These are phyloP conservation scores for Blastobotrys muscicola DNA, from an alignment of 805 yeast species.

Conservation along the genomic window DNA sequence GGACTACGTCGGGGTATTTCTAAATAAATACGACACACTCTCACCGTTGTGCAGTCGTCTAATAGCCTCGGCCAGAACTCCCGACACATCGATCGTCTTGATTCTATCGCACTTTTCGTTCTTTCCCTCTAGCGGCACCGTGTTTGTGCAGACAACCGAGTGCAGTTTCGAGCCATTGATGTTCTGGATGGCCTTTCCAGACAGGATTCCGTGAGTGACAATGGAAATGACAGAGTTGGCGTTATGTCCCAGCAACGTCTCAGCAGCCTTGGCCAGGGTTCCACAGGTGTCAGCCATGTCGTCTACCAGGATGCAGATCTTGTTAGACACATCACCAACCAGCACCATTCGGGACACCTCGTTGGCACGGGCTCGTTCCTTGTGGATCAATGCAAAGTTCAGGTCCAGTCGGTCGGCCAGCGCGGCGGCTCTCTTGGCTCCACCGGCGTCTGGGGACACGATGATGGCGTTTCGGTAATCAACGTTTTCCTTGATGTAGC, in stretches of 20 bases:
- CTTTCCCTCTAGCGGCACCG: constrained; percentile 76
- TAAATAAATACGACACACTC: constrained; percentile 80
- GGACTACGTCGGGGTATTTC: constrained; percentile 42
- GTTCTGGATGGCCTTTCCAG: constrained; percentile 75
- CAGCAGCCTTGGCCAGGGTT: constrained; percentile 91
- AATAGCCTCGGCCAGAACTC: constrained; percentile 86
- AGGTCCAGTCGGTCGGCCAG: constrained; percentile 91
- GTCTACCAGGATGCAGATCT: constrained; percentile 82
- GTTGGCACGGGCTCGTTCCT: constrained; percentile 93
- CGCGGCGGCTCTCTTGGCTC: constrained; percentile 95
- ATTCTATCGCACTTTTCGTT: constrained; percentile 52
- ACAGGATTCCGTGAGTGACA: constrained; percentile 92
- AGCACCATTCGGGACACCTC: constrained; percentile 96
- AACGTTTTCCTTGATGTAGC: constrained; percentile 65
- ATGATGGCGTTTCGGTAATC: constrained; percentile 55
- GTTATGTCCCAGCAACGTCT: constrained; percentile 66
- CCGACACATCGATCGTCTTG: constrained; percentile 74
- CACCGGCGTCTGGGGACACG: constrained; percentile 98
- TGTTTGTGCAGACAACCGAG: constrained; percentile 82
- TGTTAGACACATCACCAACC: constrained; percentile 87
- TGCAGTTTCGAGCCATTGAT: constrained; percentile 59
- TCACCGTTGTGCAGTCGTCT: constrained; percentile 96
- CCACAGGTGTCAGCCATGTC: constrained; percentile 99
- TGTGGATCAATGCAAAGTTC: constrained; percentile 92
- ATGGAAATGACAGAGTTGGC: constrained; percentile 87